Conservation (phyloP, 257 asterid genomes). For the Eucommia ulmoides region DNA sequence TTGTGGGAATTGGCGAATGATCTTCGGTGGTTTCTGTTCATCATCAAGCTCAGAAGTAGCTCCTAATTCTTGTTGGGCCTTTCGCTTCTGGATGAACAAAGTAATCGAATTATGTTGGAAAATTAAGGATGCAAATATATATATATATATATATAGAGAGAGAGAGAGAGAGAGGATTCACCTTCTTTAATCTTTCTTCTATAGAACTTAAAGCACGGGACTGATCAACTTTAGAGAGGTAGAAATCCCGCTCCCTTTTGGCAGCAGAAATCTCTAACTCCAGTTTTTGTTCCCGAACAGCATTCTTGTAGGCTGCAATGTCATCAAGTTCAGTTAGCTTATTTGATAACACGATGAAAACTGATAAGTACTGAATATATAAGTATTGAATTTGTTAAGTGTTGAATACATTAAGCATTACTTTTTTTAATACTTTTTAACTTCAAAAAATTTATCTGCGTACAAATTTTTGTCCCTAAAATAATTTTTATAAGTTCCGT, state of each 20-base stretch:
- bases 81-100: slow-evolving; percentile 45
- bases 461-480: too few relatives aligned
- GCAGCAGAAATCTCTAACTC: slow-evolving; percentile 74
- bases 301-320: slow-evolving; percentile 54
- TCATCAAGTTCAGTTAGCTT: too few relatives aligned
- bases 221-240: slow-evolving; percentile 70
- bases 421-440: too few relatives aligned
- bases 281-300: slow-evolving; percentile 65
- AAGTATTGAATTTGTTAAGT: too few relatives aligned
- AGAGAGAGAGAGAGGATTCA: slow-evolving; percentile 7
- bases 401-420: too few relatives aligned
- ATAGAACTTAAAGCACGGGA: slow-evolving; percentile 47
- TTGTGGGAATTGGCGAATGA: slow-evolving; percentile 53
- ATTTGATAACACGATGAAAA: too few relatives aligned
- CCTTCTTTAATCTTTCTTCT: slow-evolving; percentile 77
- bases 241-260: slow-evolving; percentile 69
- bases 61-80: slow-evolving; percentile 29
- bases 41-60: slow-evolving; percentile 7
- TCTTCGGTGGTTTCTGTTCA: slow-evolving; percentile 31
- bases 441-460: too few relatives aligned
- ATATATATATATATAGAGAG: neutral
- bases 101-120: neutral
- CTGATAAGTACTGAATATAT: too few relatives aligned
- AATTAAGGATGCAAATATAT: neutral
- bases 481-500: too few relatives aligned